These are phyloP conservation scores for Suhomyces bokatorum DNA, from an alignment of 1,139 yeast species.

Conservation along the genomic window DNA sequence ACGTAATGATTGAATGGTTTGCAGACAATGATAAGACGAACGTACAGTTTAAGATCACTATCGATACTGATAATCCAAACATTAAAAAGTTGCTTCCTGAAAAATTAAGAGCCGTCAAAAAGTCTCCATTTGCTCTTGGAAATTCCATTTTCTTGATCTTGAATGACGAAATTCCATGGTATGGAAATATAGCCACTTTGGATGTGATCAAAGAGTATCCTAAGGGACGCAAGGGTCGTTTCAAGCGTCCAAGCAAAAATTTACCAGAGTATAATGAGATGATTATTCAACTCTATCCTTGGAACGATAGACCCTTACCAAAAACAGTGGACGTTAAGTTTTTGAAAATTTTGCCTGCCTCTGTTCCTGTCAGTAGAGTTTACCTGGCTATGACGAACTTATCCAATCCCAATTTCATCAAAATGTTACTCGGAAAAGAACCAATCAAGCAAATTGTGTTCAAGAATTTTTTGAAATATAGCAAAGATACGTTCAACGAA, in stretches of 20 bases:
- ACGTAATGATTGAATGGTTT: slow-evolving; percentile 53
- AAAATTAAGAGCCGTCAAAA: slow-evolving; percentile 42
- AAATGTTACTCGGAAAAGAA: slow-evolving; percentile 60
- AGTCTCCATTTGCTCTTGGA: slow-evolving; percentile 48
- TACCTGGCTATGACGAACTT: slow-evolving; percentile 64
- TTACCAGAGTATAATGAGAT: slow-evolving; percentile 34
- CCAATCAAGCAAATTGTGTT: slow-evolving; percentile 61
- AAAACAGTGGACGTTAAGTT: slow-evolving; percentile 34
- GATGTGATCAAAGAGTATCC: slow-evolving; percentile 25
- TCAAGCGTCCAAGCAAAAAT: not conserved
- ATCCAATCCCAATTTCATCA: slow-evolving; percentile 55
- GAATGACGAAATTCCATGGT: slow-evolving; percentile 41
- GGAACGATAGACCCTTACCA: slow-evolving; percentile 59
- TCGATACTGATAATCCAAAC: slow-evolving; percentile 39
- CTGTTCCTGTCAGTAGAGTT: slow-evolving; percentile 62
- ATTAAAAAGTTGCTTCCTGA: slow-evolving; percentile 45
- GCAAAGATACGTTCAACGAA: slow-evolving; percentile 52
- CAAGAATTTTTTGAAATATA: slow-evolving; percentile 52
- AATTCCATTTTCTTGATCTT: slow-evolving; percentile 49
- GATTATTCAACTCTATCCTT: slow-evolving; percentile 52
- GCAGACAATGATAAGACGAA: slow-evolving; percentile 46
- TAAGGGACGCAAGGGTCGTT: slow-evolving; percentile 27
- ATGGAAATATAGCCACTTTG: slow-evolving; percentile 50
- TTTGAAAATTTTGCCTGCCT: slow-evolving; percentile 58
- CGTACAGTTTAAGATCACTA: slow-evolving; percentile 38